Evolutionary conservation across 73 alveolate species (phyloP).

Genomic region (Symbiodinium pilosum): DNA sequence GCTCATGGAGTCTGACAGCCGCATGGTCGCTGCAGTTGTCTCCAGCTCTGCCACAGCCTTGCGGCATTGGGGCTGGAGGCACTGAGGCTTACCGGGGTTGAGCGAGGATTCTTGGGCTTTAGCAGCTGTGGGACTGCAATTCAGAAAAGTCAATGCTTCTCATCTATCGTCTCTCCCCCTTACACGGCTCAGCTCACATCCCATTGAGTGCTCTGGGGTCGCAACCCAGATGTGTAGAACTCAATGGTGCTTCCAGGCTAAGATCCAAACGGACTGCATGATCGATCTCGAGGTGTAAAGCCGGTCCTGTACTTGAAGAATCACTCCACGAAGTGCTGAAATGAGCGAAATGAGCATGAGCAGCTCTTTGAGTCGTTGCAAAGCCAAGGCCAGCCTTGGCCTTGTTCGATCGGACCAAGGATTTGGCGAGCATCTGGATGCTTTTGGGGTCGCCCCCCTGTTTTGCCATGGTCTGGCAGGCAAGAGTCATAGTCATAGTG

Average conservation of each 20-base stretch:
- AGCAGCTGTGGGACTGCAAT: no score
- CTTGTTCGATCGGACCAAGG: slow-evolving; percentile 57
- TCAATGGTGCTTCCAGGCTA: no score
- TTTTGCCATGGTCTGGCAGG: slow-evolving; percentile 49
- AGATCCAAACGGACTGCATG: slow-evolving; percentile 45
- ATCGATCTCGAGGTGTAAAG: slow-evolving; percentile 70
- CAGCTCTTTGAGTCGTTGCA: background rate
- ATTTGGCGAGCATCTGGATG: slow-evolving; percentile 61
- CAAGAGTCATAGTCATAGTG: no score
- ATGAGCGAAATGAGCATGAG: background rate
- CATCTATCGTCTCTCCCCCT: no score
- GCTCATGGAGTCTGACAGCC: slow-evolving; percentile 77
- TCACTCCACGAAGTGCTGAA: background rate
- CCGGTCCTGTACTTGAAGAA: slow-evolving; percentile 3
- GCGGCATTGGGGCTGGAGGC: no score
- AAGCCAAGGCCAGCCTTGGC: no score
- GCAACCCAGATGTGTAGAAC: no score
- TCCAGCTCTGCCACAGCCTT: slow-evolving; percentile 64
- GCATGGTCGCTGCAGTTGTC: slow-evolving; percentile 87
- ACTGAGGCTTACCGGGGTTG: no score
- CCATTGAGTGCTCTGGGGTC: no score
- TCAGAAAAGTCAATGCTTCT: no score
- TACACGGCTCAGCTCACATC: no score
- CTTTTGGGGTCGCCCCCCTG: slow-evolving; percentile 69
- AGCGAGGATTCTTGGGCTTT: no score